A percentile compares a stretch with the other conserved stretches of the same genome.
phyloP scores from a whole-genome alignment of 1,139 yeast genomes.

The Candida pseudoviswanathii region DNA sequence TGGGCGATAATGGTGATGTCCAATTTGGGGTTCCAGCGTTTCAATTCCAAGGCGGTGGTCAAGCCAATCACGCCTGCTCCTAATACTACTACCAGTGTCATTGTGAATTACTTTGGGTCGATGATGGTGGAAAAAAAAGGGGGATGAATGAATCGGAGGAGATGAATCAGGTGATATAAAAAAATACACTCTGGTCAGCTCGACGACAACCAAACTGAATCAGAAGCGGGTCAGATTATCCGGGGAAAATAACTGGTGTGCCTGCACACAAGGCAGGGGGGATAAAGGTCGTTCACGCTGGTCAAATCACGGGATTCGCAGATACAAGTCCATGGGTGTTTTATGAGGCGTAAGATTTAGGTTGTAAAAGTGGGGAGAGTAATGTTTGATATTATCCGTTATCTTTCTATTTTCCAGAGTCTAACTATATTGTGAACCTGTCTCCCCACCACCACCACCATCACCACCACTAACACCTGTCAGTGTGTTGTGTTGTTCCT shows the following conservation, averaged over 20 bases:
- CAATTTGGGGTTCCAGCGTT: slow-evolving; percentile 20
- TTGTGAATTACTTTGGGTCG: background rate
- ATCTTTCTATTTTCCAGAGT: too few relatives aligned
- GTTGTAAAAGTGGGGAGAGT: too few relatives aligned
- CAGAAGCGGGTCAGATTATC: background rate
- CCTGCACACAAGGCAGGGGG: background rate
- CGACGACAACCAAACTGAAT: too few relatives aligned
- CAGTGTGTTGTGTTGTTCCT: too few relatives aligned
- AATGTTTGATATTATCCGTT: too few relatives aligned
- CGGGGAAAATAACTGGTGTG: background rate
- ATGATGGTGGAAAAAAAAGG: background rate
- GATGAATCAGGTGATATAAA: background rate
- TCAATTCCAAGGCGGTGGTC: slow-evolving; percentile 39
- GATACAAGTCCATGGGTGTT: too few relatives aligned
- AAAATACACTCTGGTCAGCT: background rate
- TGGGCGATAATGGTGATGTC: slow-evolving; percentile 35
- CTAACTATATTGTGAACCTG: too few relatives aligned
- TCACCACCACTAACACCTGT: too few relatives aligned
- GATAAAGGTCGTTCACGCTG: too few relatives aligned
- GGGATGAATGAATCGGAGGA: background rate
- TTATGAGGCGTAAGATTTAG: too few relatives aligned
- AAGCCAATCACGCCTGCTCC: slow-evolving; percentile 48
- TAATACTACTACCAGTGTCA: slow-evolving; percentile 17
- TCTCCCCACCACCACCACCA: too few relatives aligned
- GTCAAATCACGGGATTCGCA: too few relatives aligned